Percentiles rank a stretch among this genome's conserved stretches.
Evolutionary conservation across 768 basidiomycete species (phyloP).

Genomic region (Serendipita sp.): DNA sequence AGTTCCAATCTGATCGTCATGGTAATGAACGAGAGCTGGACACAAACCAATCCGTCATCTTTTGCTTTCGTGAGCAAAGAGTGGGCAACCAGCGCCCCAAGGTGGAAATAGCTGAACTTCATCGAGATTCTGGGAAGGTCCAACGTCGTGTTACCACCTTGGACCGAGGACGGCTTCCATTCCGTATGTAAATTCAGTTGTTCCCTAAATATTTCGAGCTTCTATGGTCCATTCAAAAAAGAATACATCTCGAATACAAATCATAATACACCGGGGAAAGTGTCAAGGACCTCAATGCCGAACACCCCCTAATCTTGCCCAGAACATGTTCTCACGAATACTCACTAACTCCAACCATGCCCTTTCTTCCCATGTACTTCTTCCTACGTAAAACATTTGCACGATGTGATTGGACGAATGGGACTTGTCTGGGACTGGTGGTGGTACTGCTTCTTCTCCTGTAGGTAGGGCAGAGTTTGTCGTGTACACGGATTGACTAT

Average conservation of each 20-base stretch:
- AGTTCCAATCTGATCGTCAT: no score
- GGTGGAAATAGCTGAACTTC: background rate
- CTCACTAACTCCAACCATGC: slow-evolving; percentile 65
- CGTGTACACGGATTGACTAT: background rate
- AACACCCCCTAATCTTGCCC: slow-evolving; percentile 54
- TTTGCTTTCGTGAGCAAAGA: background rate
- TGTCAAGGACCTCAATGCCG: no score
- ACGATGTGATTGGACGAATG: background rate
- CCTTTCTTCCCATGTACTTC: slow-evolving; percentile 60
- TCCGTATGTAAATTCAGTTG: no score
- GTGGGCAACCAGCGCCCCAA: background rate
- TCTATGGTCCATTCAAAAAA: no score
- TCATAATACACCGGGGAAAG: no score
- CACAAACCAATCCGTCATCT: slow-evolving; percentile 1
- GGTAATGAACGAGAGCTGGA: background rate
- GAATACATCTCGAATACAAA: no score
- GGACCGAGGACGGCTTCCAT: background rate
- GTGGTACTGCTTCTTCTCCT: background rate
- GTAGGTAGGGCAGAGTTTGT: background rate
- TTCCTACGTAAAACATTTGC: slow-evolving; percentile 22
- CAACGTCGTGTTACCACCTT: background rate
- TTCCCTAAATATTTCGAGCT: no score
- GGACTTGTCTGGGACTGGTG: background rate
- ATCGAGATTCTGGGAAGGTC: background rate
- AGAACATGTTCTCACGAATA: slow-evolving; percentile 73